Conservation (phyloP, 306 rosid genomes). For the Canavalia ensiformis region DNA sequence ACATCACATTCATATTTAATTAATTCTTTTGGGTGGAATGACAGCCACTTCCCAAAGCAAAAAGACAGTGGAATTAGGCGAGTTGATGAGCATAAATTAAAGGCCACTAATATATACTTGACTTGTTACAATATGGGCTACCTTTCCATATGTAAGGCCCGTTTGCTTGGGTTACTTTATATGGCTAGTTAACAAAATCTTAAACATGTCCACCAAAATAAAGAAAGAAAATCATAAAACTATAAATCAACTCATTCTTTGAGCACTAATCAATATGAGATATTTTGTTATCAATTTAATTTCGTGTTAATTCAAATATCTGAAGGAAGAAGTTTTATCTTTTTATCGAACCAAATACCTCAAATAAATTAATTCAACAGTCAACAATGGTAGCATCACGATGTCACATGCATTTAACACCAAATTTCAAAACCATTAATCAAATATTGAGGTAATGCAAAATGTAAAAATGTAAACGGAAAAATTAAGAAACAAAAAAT, state of each 20-base stretch:
- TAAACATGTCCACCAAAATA: no score
- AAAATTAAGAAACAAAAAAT: background rate
- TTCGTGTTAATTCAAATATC: background rate
- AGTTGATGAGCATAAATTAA: background rate
- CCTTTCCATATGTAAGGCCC: background rate
- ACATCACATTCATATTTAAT: constrained; percentile 34
- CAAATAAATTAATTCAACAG: background rate
- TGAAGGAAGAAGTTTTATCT: background rate
- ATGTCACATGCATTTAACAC: background rate
- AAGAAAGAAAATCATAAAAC: no score
- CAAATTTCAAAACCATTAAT: background rate
- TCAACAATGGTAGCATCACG: background rate
- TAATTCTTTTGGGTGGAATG: background rate
- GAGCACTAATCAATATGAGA: no score
- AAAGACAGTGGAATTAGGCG: background rate
- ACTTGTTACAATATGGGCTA: background rate
- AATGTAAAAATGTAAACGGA: background rate
- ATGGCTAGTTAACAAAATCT: no score
- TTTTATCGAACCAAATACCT: background rate
- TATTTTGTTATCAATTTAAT: background rate
- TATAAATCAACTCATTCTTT: no score
- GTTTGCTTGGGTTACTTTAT: background rate
- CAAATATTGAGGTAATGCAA: background rate
- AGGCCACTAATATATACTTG: background rate
- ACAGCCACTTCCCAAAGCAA: constrained; percentile 25